Conservation (phyloP, 306 rosid species). For the Hippophae tibetana region DNA sequence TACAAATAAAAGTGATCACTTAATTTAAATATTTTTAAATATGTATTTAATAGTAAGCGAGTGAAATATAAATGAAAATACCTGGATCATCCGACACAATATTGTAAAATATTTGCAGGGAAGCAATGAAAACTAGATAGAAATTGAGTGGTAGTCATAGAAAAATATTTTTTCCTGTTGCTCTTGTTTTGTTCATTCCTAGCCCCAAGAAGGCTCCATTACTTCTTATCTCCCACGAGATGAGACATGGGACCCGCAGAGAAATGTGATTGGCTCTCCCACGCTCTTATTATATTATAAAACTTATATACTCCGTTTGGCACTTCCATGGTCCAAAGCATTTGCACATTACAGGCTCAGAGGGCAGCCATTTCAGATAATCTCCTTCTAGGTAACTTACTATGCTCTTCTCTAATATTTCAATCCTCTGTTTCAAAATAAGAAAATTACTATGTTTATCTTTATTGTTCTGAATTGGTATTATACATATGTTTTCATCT, state of each 20-base stretch:
- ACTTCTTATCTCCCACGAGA: constrained; percentile 66
- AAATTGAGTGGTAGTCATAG: no score
- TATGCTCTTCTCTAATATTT: background rate
- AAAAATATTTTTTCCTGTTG: background rate
- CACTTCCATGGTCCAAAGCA: constrained; percentile 3
- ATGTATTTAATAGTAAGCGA: no score
- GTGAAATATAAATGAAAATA: no score
- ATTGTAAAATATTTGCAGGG: no score
- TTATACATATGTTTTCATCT: no score
- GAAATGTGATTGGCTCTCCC: constrained; percentile 24
- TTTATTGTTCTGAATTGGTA: no score
- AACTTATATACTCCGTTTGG: constrained; percentile 6
- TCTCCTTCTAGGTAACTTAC: background rate
- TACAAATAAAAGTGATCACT: no score
- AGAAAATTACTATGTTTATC: no score
- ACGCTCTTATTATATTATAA: constrained; percentile 27
- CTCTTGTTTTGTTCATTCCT: constrained; percentile 22
- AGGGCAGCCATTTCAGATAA: background rate
- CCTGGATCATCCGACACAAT: no score
- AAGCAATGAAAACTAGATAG: no score
- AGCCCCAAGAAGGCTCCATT: constrained; percentile 25
- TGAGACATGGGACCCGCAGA: constrained; percentile 26
- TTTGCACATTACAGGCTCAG: background rate
- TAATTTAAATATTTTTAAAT: no score
- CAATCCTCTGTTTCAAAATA: constrained; percentile 3